Evolutionary conservation across 1,139 yeast genomes (phyloP), one percentile per base, ranked within the genome.

Genomic region (Barnettozyma hawaiiensis): DNA sequence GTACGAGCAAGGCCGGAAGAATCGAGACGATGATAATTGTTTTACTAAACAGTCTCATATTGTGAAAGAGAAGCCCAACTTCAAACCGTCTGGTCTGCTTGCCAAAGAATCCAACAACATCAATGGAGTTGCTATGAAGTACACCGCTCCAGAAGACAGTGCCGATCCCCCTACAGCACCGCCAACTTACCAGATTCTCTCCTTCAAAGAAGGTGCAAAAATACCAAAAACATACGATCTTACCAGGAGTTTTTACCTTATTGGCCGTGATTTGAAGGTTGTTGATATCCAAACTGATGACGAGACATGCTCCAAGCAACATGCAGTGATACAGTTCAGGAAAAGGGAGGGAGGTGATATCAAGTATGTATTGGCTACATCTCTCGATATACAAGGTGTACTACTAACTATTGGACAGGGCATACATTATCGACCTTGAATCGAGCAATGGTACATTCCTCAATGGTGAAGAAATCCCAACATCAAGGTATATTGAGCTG

Each of bases 241-340:
- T 20, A 55, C 51, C 5, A 64, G 59, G 35, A 57, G 66, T 12
- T 59, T 52, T 34, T 68, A 63, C 40, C 50, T 73, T 3, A 52
- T 77, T 11, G 84, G 84, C 0, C 61, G 80, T 31, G 78, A 73
- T 46, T 51, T 54, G 7, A 58, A 64, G 11, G 54, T 70, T 1
- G 70, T 67, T 19, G 78, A 77, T 51, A 65, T 77, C 3, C 58
- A 62, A 11, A 57, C 75, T 2, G 64, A 65, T 15, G 70, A 71
- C 39, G 65, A 64, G 18, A 60, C 71, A 1, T 70, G 75, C 34
- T 73, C 80, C 1, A 69, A 70, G 43, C 75, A 73, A 51, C 84
- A 78, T 50, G 79, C 81, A 9, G 83, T 69, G 1, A 61, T 78
- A 10, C 84, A 78, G 49, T 76, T 72, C 48, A 57, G 75, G 21